Evolutionary conservation across 108 stramenopile species (phyloP), one percentile per base, ranked within the genome.

Genomic region (Conticribra weissflogii): DNA sequence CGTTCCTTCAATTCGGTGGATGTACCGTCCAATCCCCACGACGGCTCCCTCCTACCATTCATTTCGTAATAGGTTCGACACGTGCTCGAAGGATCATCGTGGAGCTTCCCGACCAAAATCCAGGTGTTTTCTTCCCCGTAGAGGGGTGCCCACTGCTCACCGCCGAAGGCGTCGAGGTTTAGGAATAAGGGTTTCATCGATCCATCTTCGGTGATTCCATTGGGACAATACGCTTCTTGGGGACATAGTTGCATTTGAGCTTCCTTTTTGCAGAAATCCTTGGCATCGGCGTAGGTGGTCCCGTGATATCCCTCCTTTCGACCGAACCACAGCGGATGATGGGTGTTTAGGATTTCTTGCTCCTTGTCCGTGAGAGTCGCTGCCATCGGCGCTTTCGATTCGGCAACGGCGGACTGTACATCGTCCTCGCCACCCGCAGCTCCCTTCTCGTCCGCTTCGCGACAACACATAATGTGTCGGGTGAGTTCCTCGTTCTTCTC

Each of bases 141-240:
- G 2, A 36, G 18, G 25, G 70, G 76, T 41, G 76, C 76, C 76
- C 76, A 77, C 25, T 77, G 76, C 52, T 77, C 68, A n/a, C 76
- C 76, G 18, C 64, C 58, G 44, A 77, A 77, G 9, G 76, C 28
- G 25, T 63, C 62, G 29, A 31, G 18, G 19, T 69, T 24, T 28
- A 70, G 24, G 24, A 58, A 77, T 32, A 69, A 59, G 2, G 74
- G 74, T 27, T 49, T 48, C 17, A 49, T 24, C 12, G 51, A 59
- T 27, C 36, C 25, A 1, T 19, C 3, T 7, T 21, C 32, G 8
- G 53, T 1, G 3, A 27, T 45, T 9, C 66, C 74, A 52, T 69
- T 77, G 5, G 76, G 76, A 53, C 76, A 77, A 45, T 77, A 77
- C 3, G 68, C 76, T n/a, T 57, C 48, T 19, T 45, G 15, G 51